These are phyloP conservation scores for Thymus mandschuricus DNA, from an alignment of 257 asterid species.

Conservation along the genomic window DNA sequence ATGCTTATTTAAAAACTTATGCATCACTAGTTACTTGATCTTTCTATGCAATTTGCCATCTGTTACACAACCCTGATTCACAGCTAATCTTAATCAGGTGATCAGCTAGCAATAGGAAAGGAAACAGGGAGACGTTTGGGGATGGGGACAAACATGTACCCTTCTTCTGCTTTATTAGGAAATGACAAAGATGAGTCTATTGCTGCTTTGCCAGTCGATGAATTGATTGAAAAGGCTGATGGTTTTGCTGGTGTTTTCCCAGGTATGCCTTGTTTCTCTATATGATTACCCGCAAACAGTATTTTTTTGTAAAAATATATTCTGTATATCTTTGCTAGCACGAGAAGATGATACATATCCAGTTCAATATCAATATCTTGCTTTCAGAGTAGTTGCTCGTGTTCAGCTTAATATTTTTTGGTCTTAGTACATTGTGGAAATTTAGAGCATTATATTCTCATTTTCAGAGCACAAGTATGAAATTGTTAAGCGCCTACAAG, in stretches of 20 bases:
- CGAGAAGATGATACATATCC: neutral
- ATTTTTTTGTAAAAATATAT: neutral
- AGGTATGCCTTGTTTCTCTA: constrained; percentile 39
- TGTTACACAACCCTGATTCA: constrained; percentile 6
- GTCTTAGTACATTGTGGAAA: neutral
- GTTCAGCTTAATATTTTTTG: neutral
- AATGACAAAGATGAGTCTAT: constrained; percentile 62
- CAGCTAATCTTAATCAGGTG: constrained; percentile 42
- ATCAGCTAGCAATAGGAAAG: constrained; percentile 68
- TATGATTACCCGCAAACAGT: neutral
- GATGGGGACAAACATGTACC: constrained; percentile 73
- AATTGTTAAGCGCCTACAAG: constrained; percentile 64
- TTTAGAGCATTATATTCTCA: constrained; percentile 5
- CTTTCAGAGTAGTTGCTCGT: constrained; percentile 12
- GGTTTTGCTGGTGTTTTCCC: constrained; percentile 75
- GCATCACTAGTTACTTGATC: constrained; percentile 18
- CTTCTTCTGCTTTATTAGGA: constrained; percentile 63
- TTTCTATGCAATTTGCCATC: constrained; percentile 5
- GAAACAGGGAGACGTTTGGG: constrained; percentile 71
- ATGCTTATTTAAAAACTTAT: neutral
- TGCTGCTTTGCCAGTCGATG: constrained; percentile 58
- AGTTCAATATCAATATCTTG: neutral
- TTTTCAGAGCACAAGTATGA: constrained; percentile 62
- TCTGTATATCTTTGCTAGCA: neutral
- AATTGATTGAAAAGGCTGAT: constrained; percentile 66